Base-by-base conservation (phyloP, 208 protist genomes). In the Wallacemonas sp. region DNA sequence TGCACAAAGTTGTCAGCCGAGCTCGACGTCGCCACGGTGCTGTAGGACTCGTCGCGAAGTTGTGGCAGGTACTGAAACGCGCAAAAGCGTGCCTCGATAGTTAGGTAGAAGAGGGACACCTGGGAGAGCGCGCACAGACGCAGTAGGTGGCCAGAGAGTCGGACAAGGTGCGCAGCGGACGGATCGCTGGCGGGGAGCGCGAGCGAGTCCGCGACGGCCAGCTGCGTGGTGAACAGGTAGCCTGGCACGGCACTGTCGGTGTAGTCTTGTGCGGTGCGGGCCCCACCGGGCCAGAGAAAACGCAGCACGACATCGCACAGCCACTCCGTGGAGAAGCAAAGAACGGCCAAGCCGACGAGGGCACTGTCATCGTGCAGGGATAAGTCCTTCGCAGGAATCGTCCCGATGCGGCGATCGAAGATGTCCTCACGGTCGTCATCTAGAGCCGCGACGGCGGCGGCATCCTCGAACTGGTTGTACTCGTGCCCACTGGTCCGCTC, bases 41-140 rank as follows among this genome's bases (percentile, higher is more conserved):
- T 84, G 67, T 93, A 95, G 6, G 84, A 93, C 56, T 92, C 84
- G 56, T 93, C 90, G 26, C 90, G 81, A 41, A 95, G 79, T 77
- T 95, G 90, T 24, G 90, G 90, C n/a, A 95, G 68, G 55, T 82
- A 95, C 19, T 74, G 68, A 72, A 95, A 93, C 1, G 86, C 84
- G 30, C 72, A 49, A 65, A 92, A 95, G 26, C 90, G 90, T 1
- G 84, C 76, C 64, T 95, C 86, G 3, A 92, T 67, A 21, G 85
- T 90, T 1, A 95, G 70, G 66, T 82, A 84, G 69, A 95, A 92
- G n/a, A 95, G 79, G 31, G 77, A 77, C 0, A 76, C 82, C 68
- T 95, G 89, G 15, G 89, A 79, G n/a, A 95, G 45, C 9, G 83
- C 61, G 66, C 75, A 89, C n/a, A 95, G 67, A 5, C 86, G 84